Evolutionary conservation across 169 alveolate species (phyloP).

Genomic region (Amoebophrya sp.): DNA sequence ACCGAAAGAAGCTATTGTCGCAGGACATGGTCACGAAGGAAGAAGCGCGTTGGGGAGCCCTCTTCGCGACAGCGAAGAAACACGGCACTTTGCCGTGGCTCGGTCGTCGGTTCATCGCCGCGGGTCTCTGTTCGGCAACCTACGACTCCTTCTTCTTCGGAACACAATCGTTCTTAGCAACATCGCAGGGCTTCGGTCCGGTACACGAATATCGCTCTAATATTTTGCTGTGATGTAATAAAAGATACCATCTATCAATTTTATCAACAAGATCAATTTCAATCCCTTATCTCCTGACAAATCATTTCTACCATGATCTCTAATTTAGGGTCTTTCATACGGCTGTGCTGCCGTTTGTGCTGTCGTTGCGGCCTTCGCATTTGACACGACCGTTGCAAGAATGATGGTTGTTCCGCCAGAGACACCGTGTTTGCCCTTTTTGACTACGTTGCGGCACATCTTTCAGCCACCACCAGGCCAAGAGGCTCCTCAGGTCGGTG

Average conservation of each 20-base stretch:
- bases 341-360: not conserved
- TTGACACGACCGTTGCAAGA: not conserved
- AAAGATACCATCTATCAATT: too few species aligned
- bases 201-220: not conserved
- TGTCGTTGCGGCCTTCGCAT: not conserved
- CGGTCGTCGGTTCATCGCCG: not conserved
- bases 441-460: not conserved
- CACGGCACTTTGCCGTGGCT: not conserved
- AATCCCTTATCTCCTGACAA: too few species aligned
- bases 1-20: constrained; percentile 2
- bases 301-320: too few species aligned
- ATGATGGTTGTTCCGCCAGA: constrained; percentile 1
- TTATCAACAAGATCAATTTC: too few species aligned
- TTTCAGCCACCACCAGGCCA: not conserved
- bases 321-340: constrained; percentile 4
- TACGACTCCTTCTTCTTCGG: constrained; percentile 5
- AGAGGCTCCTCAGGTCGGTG: not conserved
- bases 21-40: not conserved
- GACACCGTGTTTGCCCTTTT: not conserved
- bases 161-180: not conserved
- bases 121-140: not conserved
- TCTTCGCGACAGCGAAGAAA: not conserved
- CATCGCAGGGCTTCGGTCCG: not conserved
- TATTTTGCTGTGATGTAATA: not conserved
- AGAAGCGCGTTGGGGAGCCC: not conserved